These are phyloP conservation scores for Simmondsia chinensis DNA, from an alignment of 148 eudicot genomes.

Conservation along the genomic window DNA sequence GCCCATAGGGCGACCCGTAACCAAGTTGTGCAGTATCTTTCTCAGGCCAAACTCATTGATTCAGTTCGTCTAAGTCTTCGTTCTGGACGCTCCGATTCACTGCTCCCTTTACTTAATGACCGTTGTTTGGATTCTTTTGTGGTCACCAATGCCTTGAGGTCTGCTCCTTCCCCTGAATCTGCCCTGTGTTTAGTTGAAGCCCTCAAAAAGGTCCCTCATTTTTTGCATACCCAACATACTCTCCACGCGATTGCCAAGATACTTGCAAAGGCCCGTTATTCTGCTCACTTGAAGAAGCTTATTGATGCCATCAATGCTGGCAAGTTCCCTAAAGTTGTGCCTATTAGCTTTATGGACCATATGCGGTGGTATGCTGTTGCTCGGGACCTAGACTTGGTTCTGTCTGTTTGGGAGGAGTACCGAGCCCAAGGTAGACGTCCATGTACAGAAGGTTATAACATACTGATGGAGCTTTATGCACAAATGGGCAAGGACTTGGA, in stretches of 20 bases:
- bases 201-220: constrained; percentile 47
- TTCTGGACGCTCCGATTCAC: constrained; percentile 28
- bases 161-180: constrained; percentile 80
- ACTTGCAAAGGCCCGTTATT: constrained; percentile 58
- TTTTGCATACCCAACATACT: constrained; percentile 59
- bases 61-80: constrained; percentile 57
- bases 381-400: constrained; percentile 55
- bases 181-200: constrained; percentile 59
- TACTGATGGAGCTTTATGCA: constrained; percentile 63
- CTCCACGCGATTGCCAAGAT: constrained; percentile 64
- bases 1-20: constrained; percentile 23
- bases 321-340: constrained; percentile 44
- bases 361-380: constrained; percentile 66
- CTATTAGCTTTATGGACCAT: constrained; percentile 52
- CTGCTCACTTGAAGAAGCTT: constrained; percentile 46
- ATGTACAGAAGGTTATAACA: constrained; percentile 58
- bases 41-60: constrained; percentile 77
- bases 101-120: constrained; percentile 36
- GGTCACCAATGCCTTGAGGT: constrained; percentile 60
- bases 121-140: constrained; percentile 76
- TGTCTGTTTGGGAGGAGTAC: constrained; percentile 57
- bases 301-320: constrained; percentile 61
- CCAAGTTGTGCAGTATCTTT: constrained; percentile 53
- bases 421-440: constrained; percentile 34
- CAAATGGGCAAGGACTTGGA: constrained; percentile 43